Evolutionary conservation across 1,284 basidiomycete genomes (phyloP), one percentile per base, ranked within the genome.

Genomic region (Exobasidium cylindrosporum): DNA sequence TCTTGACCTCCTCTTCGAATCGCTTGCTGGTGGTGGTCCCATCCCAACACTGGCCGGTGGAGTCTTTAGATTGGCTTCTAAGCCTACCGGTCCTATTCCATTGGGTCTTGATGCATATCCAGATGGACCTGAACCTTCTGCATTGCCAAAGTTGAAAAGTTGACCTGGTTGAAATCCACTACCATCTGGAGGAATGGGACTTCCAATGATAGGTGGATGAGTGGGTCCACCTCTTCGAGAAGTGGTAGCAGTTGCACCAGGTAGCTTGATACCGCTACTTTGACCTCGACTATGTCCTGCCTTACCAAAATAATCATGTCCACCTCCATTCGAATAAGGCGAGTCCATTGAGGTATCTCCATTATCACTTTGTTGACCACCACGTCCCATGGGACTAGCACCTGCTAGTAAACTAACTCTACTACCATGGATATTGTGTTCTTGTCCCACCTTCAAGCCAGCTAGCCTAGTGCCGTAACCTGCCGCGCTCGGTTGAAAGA

Each of bases 401-500:
- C 14, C 29, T 14, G 29, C 35, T 10, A 62, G 46, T 2, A 62
- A 35, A 43, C 57, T 62, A 40, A 31, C 44, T 30, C 61, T 28
- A 4, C 17, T 23, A 7, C 24, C 43, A 4, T 29, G 1, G 11
- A 17, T 23, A 21, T 55, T 55, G 14, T 29, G 14, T 13, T 13
- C 26, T 3, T 50, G 13, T 50, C n/a, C 13, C 17, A 50, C 47
- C 13, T 50, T 4, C 26, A 50, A 26, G 4, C 3, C 26, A 24
- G 47, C 60, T 29, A 43, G 45, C n/a, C 50, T 45, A 1, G 57
- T 57, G 1, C 61, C 61, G 30, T 62, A 62, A 14, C 61, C 61
- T 10, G 61, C 57, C n/a, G 61, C 61, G 21, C 46, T 52, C 7
- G 61, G 61, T 59, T 62, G 61, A 26, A 53, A 62, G 11, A 62